Evolutionary conservation across 352 stramenopile genomes (phyloP).

Genomic region (Phytophthora chlamydospora): DNA sequence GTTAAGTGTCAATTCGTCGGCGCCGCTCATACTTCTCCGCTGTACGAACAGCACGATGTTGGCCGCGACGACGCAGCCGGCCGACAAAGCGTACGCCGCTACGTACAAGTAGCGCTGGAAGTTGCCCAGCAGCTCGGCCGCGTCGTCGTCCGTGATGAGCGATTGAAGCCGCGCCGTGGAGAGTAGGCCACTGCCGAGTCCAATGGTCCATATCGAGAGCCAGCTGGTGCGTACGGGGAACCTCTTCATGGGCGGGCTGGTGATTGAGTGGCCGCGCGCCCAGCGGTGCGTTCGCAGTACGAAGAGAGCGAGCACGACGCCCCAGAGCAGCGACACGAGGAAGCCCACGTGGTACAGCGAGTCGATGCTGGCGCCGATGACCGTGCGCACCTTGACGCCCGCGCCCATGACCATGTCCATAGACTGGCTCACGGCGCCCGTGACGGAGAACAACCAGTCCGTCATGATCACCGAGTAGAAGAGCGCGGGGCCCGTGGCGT

Average conservation of each 20-base stretch:
- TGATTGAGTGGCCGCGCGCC: constrained; percentile 4
- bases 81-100: constrained; percentile 41
- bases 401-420: constrained; percentile 60
- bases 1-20: constrained; percentile 18
- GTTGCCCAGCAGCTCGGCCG: constrained; percentile 3
- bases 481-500: constrained; percentile 50
- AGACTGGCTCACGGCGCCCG: constrained; percentile 58
- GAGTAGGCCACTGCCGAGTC: constrained; percentile 44
- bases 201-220: constrained; percentile 52
- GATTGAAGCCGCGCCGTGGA: constrained; percentile 43
- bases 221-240: constrained; percentile 60
- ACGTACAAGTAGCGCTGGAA: constrained; percentile 40
- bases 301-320: constrained; percentile 52
- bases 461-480: constrained; percentile 64
- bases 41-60: constrained; percentile 44
- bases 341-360: constrained; percentile 48
- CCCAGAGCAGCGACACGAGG: constrained; percentile 56
- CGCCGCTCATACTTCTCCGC: constrained; percentile 10
- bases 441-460: constrained; percentile 59
- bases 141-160: constrained; percentile 25
- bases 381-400: constrained; percentile 38
- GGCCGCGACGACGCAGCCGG: constrained; percentile 33
- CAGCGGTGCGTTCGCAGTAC: constrained; percentile 41
- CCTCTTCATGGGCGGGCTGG: constrained; percentile 22
- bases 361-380: constrained; percentile 48